Evolutionary conservation across 805 yeast genomes (phyloP), one percentile per base, ranked within the genome.

Genomic region (Suhomyces prunicola): DNA sequence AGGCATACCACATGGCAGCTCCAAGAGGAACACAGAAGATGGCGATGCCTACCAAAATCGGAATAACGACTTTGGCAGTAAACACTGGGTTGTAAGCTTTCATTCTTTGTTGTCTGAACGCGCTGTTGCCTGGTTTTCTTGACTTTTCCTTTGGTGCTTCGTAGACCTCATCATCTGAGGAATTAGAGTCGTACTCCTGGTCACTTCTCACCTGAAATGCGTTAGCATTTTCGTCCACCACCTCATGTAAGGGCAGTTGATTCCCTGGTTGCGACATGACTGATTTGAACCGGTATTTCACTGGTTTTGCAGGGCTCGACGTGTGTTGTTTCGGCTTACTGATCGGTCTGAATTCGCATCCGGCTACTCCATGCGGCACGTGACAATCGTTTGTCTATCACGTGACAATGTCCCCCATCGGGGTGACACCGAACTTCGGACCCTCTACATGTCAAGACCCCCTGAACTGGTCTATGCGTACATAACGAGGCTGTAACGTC

Each of bases 121-220:
- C 81, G 63, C 73, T 78, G 54, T 79, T 86, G 47, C 82, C 83
- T 12, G 94, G 94, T 65, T 84, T 81, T 66, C 85, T 81, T 40
- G 78, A 76, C 65, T 80, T 83, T 46, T 71, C 75, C 54, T 75
- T 76, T 36, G 67, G 70, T 8, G 68, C 63, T 15, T 58, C 59
- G 6, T 48, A 27, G 9, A 58, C 40, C 60, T 71, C 42, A 62
- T 64, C 56, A 66, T 80, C 50, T 72, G 81, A 62, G 2, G 79
- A 71, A 54, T 77, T 82, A 2, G 76, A 62, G 36, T 76, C 80
- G 29, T 71, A 69, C 12, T 63, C 61, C 13, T 31, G 41, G 22
- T 42, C 51, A 15, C 26, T 36, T 29, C 27, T 46, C 8, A 7
- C 47, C 24, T 47, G 44, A 12, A 44, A 42, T 10, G 23, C 50